phyloP scores from a whole-genome alignment of 106 monocot species.

The Phalaenopsis equestris region DNA sequence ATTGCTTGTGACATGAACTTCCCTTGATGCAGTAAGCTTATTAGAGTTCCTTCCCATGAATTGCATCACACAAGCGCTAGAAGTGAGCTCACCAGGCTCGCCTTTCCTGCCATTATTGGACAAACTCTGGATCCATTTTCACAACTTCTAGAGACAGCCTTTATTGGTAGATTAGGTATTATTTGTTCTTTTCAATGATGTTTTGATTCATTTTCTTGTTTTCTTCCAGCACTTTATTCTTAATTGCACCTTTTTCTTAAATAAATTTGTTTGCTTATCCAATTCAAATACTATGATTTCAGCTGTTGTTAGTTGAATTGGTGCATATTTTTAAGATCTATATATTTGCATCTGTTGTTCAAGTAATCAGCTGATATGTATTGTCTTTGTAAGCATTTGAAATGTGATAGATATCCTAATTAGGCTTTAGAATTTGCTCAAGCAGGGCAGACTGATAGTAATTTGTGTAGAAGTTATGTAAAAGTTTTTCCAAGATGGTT shows the following conservation, averaged over 20 bases:
- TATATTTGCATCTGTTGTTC: background rate
- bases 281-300: background rate
- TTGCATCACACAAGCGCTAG: conserved; percentile 30
- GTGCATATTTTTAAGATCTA: background rate
- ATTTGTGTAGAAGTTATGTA: background rate
- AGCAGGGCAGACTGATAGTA: background rate
- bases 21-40: conserved; percentile 32
- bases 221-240: background rate
- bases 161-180: conserved; percentile 88
- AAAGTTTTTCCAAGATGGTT: background rate
- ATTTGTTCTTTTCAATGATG: background rate
- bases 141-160: conserved; percentile 90
- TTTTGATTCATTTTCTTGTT: conserved; percentile 4
- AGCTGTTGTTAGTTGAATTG: background rate
- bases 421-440: background rate
- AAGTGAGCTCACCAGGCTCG: conserved; percentile 73
- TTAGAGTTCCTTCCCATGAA: conserved; percentile 15
- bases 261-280: background rate
- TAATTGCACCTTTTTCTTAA: background rate
- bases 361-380: background rate
- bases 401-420: background rate
- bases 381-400: background rate
- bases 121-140: conserved; percentile 94
- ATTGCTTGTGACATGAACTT: background rate
- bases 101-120: conserved; percentile 77